Conservation (phyloP, 2,329 filamentous ascomycete species). For the Hymenoscyphus fructigenus region DNA sequence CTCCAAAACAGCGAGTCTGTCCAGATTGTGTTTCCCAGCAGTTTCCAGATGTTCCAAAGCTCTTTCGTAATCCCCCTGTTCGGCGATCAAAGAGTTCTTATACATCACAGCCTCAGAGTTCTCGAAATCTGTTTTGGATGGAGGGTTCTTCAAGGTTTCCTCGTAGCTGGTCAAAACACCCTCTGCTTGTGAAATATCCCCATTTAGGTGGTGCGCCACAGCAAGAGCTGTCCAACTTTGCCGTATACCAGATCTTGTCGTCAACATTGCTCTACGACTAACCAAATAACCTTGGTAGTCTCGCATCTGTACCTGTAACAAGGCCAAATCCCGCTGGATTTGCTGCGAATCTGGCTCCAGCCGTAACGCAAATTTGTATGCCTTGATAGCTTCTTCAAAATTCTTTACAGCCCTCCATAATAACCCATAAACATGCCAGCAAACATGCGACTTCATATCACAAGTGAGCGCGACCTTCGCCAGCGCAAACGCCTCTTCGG, state of each 20-base stretch:
- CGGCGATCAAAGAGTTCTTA: conserved; percentile 92
- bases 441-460: conserved; percentile 99
- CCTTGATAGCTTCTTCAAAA: conserved; percentile 98
- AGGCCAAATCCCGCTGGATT: conserved; percentile 90
- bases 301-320: conserved; percentile 93
- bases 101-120: conserved; percentile 93
- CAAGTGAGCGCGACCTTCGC: conserved; percentile 90
- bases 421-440: conserved; percentile 98
- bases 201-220: conserved; percentile 87
- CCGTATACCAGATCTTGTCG: conserved; percentile 74
- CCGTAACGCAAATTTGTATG: conserved; percentile 91
- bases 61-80: conserved; percentile 77
- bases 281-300: conserved; percentile 93
- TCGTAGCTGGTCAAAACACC: conserved; percentile 90
- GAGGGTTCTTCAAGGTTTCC: conserved; percentile 81
- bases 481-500: conserved; percentile 89
- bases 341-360: conserved; percentile 93
- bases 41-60: conserved; percentile 84
- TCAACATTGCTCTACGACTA: conserved; percentile 84
- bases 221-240: conserved; percentile 98
- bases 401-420: conserved; percentile 94
- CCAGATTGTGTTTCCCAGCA: conserved; percentile 74
- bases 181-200: conserved; percentile 82
- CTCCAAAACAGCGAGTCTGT: conserved; percentile 84
- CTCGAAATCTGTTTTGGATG: conserved; percentile 78